These are phyloP conservation scores for Trichoderma erinaceum DNA, from an alignment of 495 filamentous ascomycete genomes.

Conservation along the genomic window DNA sequence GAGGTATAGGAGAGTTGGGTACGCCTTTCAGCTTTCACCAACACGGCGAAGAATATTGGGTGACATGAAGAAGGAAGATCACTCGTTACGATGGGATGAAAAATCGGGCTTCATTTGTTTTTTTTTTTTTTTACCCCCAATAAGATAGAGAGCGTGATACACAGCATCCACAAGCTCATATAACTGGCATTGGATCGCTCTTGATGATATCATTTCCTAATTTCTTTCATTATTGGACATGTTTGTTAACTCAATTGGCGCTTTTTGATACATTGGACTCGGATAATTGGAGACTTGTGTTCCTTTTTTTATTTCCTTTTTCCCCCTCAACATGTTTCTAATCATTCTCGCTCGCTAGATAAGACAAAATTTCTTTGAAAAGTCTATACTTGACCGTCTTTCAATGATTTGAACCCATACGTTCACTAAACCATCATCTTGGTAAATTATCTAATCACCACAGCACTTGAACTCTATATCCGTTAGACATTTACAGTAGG, in stretches of 20 bases:
- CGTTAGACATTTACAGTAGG: too few relatives aligned
- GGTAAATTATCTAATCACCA: too few relatives aligned
- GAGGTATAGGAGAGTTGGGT: not conserved
- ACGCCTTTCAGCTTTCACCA: not conserved
- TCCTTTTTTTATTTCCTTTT: not conserved
- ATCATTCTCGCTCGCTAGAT: not conserved
- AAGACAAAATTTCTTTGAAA: too few relatives aligned
- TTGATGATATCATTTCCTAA: not conserved
- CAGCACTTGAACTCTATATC: too few relatives aligned
- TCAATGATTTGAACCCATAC: too few relatives aligned
- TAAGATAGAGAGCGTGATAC: not conserved
- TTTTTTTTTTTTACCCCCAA: not conserved
- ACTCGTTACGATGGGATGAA: slow-evolving; percentile 1
- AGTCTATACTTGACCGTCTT: not conserved
- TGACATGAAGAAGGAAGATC: not conserved
- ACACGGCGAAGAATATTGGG: not conserved
- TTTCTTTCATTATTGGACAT: not conserved
- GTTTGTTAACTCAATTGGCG: not conserved
- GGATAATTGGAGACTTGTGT: not conserved
- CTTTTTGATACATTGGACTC: not conserved
- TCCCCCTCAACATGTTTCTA: not conserved
- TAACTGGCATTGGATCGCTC: not conserved
- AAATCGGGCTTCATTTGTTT: too few relatives aligned
- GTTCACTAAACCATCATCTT: too few relatives aligned
- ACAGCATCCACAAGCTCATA: not conserved